Evolutionary conservation across 179 eudicot genomes (phyloP).

Genomic region (Beta macrorhiza): DNA sequence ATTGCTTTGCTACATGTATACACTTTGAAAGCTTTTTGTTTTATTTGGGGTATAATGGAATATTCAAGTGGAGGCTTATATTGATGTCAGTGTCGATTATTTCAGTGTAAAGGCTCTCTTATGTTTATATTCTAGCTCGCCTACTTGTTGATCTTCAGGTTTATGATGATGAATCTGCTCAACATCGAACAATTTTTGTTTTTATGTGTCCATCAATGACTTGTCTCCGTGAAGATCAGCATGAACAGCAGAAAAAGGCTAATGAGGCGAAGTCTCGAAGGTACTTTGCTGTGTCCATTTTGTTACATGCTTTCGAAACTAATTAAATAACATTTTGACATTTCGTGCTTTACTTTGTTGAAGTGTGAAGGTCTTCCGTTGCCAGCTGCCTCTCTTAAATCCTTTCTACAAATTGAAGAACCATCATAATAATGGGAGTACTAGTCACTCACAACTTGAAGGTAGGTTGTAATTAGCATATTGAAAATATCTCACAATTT

Average conservation of each 20-base stretch:
- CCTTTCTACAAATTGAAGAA: background rate
- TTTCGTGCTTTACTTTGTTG: background rate
- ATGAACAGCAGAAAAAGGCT: conserved; percentile 48
- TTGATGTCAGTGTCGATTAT: background rate
- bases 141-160: no score
- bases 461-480: background rate
- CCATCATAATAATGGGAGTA: background rate
- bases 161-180: conserved; percentile 24
- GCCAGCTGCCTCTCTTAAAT: no score
- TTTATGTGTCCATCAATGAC: conserved; percentile 66
- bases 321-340: background rate
- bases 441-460: background rate
- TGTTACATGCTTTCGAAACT: background rate
- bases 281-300: background rate
- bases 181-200: conserved; percentile 48
- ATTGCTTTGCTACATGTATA: no score
- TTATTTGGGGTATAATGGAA: no score
- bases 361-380: conserved; percentile 13
- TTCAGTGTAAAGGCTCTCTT: no score
- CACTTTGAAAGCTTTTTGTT: no score
- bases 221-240: conserved; percentile 61
- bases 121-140: no score
- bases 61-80: no score
- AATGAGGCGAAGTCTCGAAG: background rate
- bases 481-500: no score